A percentile compares a stretch with the other conserved stretches of the same genome.
These are phyloP conservation scores for Suhomyces kunorum DNA, from an alignment of 1,139 yeast species.

Conservation along the genomic window DNA sequence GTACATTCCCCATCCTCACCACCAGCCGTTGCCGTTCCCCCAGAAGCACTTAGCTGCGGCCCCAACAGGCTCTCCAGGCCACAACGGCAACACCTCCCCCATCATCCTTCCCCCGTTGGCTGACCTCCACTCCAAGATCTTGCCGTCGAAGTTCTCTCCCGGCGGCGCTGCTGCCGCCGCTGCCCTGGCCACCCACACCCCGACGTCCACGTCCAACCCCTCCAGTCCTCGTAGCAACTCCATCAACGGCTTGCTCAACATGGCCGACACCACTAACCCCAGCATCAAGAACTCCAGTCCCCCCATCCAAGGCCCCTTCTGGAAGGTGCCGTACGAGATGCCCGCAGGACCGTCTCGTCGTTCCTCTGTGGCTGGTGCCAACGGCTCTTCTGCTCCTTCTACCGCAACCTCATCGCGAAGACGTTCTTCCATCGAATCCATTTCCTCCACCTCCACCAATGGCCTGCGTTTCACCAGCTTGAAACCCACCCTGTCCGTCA, in stretches of 20 bases:
- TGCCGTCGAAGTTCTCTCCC: conserved; percentile 10
- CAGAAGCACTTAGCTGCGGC: conserved; percentile 13
- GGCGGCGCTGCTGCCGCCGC: conserved; percentile 3
- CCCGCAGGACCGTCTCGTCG: conserved; percentile 26
- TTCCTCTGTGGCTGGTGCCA: conserved; percentile 10
- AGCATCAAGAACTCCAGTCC: conserved; percentile 27
- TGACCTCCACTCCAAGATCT: conserved; percentile 17
- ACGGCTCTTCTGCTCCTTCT: conserved; percentile 8
- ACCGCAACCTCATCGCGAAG: conserved; percentile 19
- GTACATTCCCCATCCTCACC: conserved; percentile 10
- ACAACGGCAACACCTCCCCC: conserved; percentile 19
- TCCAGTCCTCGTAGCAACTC: conserved; percentile 19
- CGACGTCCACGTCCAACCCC: conserved; percentile 17
- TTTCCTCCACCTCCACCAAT: conserved; percentile 35
- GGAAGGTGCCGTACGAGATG: conserved; percentile 56
- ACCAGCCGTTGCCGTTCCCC: conserved; percentile 25
- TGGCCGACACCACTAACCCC: conserved; percentile 17
- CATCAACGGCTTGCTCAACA: conserved; percentile 14
- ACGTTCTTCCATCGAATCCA: conserved; percentile 40
- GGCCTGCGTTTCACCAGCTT: conserved; percentile 36
- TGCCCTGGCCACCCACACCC: conserved; percentile 16
- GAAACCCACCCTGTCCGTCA: conserved; percentile 29
- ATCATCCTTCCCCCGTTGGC: conserved; percentile 31
- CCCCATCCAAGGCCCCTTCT: conserved; percentile 49
- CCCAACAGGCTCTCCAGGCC: conserved; percentile 22